Evolutionary conservation across 805 yeast genomes (phyloP).

Genomic region (Lipomyces sp.): DNA sequence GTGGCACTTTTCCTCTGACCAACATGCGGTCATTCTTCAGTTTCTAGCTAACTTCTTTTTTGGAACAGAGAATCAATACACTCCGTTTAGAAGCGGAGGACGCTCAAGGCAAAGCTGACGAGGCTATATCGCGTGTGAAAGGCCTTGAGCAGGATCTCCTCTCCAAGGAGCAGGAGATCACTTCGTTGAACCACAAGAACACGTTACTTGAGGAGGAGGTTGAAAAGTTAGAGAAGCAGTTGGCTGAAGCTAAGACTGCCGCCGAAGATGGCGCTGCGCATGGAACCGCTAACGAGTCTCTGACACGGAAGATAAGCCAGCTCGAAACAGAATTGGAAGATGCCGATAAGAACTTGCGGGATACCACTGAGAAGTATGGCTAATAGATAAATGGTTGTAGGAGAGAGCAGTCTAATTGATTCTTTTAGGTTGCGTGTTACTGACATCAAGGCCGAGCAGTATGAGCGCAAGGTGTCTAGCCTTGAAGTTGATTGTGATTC

Average conservation of each 20-base stretch:
- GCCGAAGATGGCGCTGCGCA: conserved; percentile 90
- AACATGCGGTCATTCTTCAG: not conserved
- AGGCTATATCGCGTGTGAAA: conserved; percentile 77
- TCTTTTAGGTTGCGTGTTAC: conserved; percentile 72
- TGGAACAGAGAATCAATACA: conserved; percentile 73
- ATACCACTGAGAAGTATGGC: conserved; percentile 74
- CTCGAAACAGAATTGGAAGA: conserved; percentile 91
- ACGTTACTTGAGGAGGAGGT: conserved; percentile 83
- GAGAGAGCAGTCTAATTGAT: not conserved
- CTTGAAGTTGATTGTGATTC: conserved; percentile 91
- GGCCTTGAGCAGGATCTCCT: conserved; percentile 88
- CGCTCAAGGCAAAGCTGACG: conserved; percentile 97
- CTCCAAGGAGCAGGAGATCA: conserved; percentile 94
- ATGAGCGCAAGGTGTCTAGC: conserved; percentile 90
- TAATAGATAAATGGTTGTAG: not conserved
- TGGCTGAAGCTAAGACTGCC: conserved; percentile 76
- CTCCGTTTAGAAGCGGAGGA: conserved; percentile 93
- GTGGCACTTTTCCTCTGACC: not conserved
- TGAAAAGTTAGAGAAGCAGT: conserved; percentile 69
- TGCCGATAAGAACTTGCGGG: conserved; percentile 87
- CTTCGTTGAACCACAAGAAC: conserved; percentile 89
- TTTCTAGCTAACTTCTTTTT: not conserved
- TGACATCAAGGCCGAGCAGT: conserved; percentile 93
- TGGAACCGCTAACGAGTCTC: conserved; percentile 87
- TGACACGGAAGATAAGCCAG: conserved; percentile 84